Conservation (phyloP, 176 grass and related monocot genomes). For the Oryza glaberrima region DNA sequence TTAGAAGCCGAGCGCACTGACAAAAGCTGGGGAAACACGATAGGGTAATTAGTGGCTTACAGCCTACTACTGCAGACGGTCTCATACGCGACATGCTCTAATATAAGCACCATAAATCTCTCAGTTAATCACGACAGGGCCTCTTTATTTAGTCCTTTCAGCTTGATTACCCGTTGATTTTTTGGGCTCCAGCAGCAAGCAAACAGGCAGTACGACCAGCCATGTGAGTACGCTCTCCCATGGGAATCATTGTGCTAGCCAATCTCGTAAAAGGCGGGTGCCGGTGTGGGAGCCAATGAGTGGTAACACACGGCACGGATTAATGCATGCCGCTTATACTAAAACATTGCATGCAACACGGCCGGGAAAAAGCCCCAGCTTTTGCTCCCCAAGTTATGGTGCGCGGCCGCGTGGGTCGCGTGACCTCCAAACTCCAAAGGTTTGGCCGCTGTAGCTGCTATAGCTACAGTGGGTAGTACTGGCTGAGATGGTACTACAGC, state of each 20-base stretch:
- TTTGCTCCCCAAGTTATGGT: slow-evolving; percentile 69
- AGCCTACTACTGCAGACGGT: neutral
- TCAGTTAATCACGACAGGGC: neutral
- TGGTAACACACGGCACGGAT: slow-evolving; percentile 25
- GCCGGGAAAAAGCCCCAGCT: slow-evolving; percentile 38
- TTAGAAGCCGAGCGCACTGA: neutral
- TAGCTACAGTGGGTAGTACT: too few species aligned
- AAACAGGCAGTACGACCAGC: slow-evolving; percentile 30
- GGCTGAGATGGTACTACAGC: neutral
- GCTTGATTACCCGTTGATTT: slow-evolving; percentile 24
- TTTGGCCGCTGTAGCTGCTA: neutral
- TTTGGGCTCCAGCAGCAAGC: slow-evolving; percentile 8
- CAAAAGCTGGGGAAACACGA: neutral
- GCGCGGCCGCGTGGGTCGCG: slow-evolving; percentile 35
- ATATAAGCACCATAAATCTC: neutral
- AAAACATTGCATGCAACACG: slow-evolving; percentile 18
- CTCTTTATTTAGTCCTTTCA: neutral
- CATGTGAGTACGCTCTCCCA: slow-evolving; percentile 40
- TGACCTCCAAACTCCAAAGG: slow-evolving; percentile 13
- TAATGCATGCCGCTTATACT: neutral
- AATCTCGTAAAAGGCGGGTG: slow-evolving; percentile 41
- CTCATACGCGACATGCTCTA: neutral
- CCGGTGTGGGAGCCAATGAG: slow-evolving; percentile 8
- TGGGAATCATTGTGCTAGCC: slow-evolving; percentile 58
- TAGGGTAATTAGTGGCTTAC: neutral